Percentiles rank a stretch among this genome's conserved stretches.
These are phyloP conservation scores for Cytauxzoon felis DNA, from an alignment of 169 alveolate species.

Conservation along the genomic window DNA sequence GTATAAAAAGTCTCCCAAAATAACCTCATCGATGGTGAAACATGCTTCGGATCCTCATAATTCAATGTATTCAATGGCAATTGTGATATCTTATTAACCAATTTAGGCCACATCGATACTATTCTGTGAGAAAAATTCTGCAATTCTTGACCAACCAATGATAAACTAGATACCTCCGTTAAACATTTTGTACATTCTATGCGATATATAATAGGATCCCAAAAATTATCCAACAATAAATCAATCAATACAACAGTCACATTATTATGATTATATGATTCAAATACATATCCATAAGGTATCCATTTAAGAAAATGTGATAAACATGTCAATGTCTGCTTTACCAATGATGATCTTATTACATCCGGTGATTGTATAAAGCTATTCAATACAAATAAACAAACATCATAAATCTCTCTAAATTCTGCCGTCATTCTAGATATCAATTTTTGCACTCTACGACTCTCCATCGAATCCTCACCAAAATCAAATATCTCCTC, in stretches of 20 bases:
- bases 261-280: conserved; percentile 72
- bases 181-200: conserved; percentile 88
- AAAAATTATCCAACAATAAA: conserved; percentile 82
- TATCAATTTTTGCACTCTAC: conserved; percentile 77
- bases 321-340: conserved; percentile 87
- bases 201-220: conserved; percentile 84
- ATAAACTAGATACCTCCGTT: conserved; percentile 86
- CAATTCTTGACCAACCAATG: conserved; percentile 67
- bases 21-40: conserved; percentile 71
- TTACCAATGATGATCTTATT: conserved; percentile 78
- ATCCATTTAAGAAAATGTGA: conserved; percentile 92
- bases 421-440: conserved; percentile 74
- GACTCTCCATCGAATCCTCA: conserved; percentile 83
- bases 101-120: conserved; percentile 74
- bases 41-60: conserved; percentile 76
- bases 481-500: conserved; percentile 94
- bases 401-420: conserved; percentile 80
- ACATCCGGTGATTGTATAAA: conserved; percentile 76
- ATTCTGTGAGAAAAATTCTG: conserved; percentile 65
- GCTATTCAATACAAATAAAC: conserved; percentile 86
- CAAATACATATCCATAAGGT: conserved; percentile 90
- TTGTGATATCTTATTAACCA: conserved; percentile 70
- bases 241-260: conserved; percentile 68
- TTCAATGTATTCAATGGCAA: conserved; percentile 74
- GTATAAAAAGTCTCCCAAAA: conserved; percentile 84